Evolutionary conservation across 305 asterid species (phyloP), one percentile per base, ranked within the genome.

Genomic region (Fraxinus velutina): DNA sequence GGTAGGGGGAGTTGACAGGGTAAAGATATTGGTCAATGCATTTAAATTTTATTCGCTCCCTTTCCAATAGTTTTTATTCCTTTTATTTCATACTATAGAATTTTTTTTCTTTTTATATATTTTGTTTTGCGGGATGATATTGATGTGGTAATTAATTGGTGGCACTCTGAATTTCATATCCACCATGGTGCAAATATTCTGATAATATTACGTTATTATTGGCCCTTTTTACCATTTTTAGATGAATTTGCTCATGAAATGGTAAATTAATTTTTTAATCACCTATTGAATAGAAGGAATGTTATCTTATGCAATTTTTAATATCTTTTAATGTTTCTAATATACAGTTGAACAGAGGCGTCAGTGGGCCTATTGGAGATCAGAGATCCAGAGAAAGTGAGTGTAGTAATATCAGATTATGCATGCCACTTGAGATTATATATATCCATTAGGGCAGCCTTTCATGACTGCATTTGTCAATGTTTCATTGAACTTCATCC

Each of bases 361-460:
- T 57, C 75, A 82, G 90, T 84, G 93, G 93, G 71, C 90, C 91
- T 82, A 33, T 88, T 86, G 90, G 94, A 79, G 95, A 88, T 30
- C 85, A 91, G 87, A 92, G 89, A 82, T 88, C 97, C 81, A 90
- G 94, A 90, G 97, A 92, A 90, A 90, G 99, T 96, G 87, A 92
- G 98, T 90, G 73, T 3, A 8, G 73, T 27, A 73, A 10, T 64
- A 68, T 70, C 21, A 44, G 33, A 60, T 76, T 74, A 19, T 27
- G 17, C 36, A 74, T 19, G 29, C 68, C 78, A 6, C 74, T 78
- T 37, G 24, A 5, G 44, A n/a, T 70, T 42, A 30, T 19, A 44
- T 55, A 75, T 36, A 5, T 70, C 33, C 60, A 17, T 66, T 73
- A 13, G 10, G 17, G 33, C 71, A 34, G 37, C 78, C 76, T 47